Evolutionary conservation across 2,329 filamentous ascomycete genomes (phyloP).

Genomic region (Fusarium cicatricum): DNA sequence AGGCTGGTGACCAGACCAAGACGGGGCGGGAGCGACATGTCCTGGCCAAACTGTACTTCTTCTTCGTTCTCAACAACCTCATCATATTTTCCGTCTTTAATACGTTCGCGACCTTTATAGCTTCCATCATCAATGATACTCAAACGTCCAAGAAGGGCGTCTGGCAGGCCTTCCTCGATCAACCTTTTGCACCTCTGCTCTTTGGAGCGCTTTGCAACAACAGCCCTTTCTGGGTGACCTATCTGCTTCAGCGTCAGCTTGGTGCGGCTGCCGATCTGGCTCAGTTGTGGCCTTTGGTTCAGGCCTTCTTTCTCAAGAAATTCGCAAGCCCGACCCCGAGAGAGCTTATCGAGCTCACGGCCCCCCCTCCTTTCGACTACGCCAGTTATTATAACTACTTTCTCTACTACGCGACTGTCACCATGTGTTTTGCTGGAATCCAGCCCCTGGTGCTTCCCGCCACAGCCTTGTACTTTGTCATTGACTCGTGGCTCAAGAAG

Average conservation of each 20-base stretch:
- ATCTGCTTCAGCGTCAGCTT: conserved; percentile 89
- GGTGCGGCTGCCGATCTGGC: conserved; percentile 94
- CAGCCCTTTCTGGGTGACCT: conserved; percentile 93
- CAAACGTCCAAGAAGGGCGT: conserved; percentile 62
- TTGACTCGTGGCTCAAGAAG: conserved; percentile 93
- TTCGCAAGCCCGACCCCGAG: conserved; percentile 89
- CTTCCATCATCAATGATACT: conserved; percentile 68
- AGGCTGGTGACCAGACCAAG: conserved; percentile 89
- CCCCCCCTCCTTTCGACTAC: conserved; percentile 92
- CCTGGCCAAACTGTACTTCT: conserved; percentile 86
- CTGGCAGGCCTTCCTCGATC: conserved; percentile 73
- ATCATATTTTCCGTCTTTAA: conserved; percentile 94
- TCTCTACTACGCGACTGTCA: conserved; percentile 90
- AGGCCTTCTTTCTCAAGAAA: conserved; percentile 83
- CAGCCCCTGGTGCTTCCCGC: conserved; percentile 89
- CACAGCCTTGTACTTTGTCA: conserved; percentile 85
- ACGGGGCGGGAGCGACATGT: conserved; percentile 93
- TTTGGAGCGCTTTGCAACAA: conserved; percentile 81
- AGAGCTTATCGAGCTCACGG: conserved; percentile 90
- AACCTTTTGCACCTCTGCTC: conserved; percentile 68
- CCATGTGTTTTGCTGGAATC: conserved; percentile 82
- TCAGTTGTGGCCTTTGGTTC: conserved; percentile 84
- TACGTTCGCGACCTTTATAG: conserved; percentile 77
- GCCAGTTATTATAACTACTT: conserved; percentile 99
- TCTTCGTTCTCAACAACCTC: conserved; percentile 98